A percentile compares a stretch with the other conserved stretches of the same genome.
phyloP scores from a whole-genome alignment of 768 basidiomycete species.

The Cystobasidium tubakii region DNA sequence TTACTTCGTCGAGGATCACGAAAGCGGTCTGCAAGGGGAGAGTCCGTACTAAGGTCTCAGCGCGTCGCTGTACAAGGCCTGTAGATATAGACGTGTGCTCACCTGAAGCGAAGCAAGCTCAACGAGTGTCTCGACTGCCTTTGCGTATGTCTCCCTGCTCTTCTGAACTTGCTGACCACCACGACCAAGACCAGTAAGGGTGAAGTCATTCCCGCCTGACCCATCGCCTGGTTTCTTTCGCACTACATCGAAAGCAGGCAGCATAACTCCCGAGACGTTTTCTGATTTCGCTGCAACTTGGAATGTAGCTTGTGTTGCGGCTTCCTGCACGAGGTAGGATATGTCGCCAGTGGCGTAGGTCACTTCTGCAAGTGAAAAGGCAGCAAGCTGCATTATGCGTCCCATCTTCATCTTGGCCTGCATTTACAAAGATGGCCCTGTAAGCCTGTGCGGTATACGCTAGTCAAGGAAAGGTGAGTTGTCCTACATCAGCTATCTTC shows the following conservation, averaged over 20 bases:
- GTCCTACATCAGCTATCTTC: conserved; percentile 91
- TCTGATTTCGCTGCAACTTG: conserved; percentile 91
- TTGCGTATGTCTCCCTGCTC: conserved; percentile 94
- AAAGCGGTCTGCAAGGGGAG: conserved; percentile 72
- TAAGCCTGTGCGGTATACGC: not conserved
- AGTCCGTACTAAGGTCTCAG: not conserved
- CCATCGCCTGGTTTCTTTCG: conserved; percentile 56
- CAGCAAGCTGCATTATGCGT: conserved; percentile 94
- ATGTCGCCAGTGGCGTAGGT: conserved; percentile 93
- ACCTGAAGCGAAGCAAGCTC: conserved; percentile 80
- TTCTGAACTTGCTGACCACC: conserved; percentile 93
- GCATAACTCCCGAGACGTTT: conserved; percentile 92
- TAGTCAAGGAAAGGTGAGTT: not conserved
- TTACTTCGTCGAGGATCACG: conserved; percentile 96
- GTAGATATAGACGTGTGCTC: conserved; percentile 34
- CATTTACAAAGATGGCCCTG: not conserved
- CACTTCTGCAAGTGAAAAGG: conserved; percentile 97
- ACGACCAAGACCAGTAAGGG: conserved; percentile 89
- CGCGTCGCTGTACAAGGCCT: not conserved
- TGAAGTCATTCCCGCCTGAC: conserved; percentile 66
- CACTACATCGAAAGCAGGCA: conserved; percentile 91
- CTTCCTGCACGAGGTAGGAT: conserved; percentile 94
- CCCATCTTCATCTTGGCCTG: conserved; percentile 99
- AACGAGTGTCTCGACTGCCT: conserved; percentile 92
- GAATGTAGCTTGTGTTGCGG: conserved; percentile 83